Evolutionary conservation across 768 basidiomycete genomes (phyloP), one percentile per base, ranked within the genome.

Genomic region (Suillus plorans): DNA sequence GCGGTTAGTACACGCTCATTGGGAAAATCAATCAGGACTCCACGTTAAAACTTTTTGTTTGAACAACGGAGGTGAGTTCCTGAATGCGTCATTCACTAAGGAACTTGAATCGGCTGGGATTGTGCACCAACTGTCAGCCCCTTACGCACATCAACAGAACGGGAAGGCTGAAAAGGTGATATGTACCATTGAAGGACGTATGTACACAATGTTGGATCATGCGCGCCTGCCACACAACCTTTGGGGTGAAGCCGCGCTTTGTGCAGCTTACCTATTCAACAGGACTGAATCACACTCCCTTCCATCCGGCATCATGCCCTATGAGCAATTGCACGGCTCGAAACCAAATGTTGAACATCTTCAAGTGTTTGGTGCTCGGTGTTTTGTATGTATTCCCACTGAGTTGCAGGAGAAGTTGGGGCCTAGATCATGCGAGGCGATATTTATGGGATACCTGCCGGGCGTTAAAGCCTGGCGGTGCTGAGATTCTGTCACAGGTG

Each of bases 81-180:
- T 37, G 14, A 37, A 37, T 31, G 37, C 25, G 0, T 13, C 25
- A 2, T 57, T 57, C 13, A 18, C 18, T 0, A 1, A 5, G 5
- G 55, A 31, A 0, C 55, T 57, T 1, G 12, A n/a, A 7, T 1
- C 16, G 5, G 55, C 31, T 0, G 75, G 74, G 0, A 74, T 77
- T 13, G 20, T 42, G 0, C 58, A 69, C 1, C 72, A 77, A 57
- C n/a, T 65, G 1, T 72, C 73, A 3, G 71, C 45, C 9, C 45
- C 45, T n/a, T 47, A 47, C 12, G n/a, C 45, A 0, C 45, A 47
- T 22, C 45, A 47, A 4, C 45, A 47, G n/a, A 47, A 47, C 2
- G 10, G 45, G 1, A 47, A 47, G n/a, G 45, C n/a, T 0, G n/a
- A 47, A 22, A 2, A 9, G 0, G 45, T 47, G 9, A 3, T 47